Evolutionary conservation across 768 basidiomycete species (phyloP).

Genomic region (Leucocoprinus birnbaumii): DNA sequence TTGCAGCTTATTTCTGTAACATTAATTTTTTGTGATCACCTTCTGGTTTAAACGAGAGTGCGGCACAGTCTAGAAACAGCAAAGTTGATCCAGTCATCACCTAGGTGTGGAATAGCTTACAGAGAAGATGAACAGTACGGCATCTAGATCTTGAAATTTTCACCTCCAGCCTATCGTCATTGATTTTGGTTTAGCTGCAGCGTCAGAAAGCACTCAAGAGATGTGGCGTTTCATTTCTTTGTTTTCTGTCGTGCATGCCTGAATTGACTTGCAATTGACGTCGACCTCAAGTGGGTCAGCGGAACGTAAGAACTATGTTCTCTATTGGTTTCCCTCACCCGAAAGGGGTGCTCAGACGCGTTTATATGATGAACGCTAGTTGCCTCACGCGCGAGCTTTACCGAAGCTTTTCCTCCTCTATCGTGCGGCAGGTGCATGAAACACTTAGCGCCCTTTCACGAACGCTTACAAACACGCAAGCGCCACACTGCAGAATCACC

Average conservation of each 20-base stretch:
- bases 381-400: background rate
- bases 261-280: background rate
- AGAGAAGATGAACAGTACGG: background rate
- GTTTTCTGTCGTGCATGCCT: background rate
- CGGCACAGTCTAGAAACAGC: background rate
- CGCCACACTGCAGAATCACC: background rate
- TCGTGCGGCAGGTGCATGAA: background rate
- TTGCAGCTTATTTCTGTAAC: constrained; percentile 8
- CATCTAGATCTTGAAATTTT: background rate
- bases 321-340: background rate
- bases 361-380: too few species aligned
- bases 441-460: background rate
- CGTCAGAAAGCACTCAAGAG: background rate
- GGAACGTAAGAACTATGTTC: background rate
- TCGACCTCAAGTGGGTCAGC: background rate
- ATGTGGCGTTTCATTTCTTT: background rate
- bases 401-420: background rate
- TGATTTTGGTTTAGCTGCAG: background rate
- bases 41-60: constrained; percentile 4
- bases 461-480: background rate
- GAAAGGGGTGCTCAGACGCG: background rate
- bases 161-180: background rate
- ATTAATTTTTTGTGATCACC: constrained; percentile 3
- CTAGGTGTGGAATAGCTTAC: background rate
- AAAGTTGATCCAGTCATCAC: background rate